Evolutionary conservation across 1,284 basidiomycete genomes (phyloP).

Genomic region (Puccinia hordei): DNA sequence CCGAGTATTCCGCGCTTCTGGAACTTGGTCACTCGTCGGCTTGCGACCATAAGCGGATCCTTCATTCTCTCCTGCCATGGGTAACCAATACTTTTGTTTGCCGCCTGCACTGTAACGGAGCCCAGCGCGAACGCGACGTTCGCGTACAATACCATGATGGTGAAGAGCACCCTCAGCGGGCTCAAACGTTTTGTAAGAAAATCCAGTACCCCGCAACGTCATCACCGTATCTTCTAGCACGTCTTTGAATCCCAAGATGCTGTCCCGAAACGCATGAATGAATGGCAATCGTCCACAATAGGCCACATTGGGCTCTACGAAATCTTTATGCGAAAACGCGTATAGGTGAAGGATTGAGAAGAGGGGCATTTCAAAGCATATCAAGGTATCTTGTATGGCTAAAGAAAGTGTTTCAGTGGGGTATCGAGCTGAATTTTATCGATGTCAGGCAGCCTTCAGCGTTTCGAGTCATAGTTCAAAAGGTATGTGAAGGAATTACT

Average conservation of each 20-base stretch:
- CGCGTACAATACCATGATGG: slow-evolving; percentile 72
- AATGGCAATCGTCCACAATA: slow-evolving; percentile 85
- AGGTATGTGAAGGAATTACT: too few species aligned
- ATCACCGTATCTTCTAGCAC: slow-evolving; percentile 81
- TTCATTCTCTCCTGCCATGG: slow-evolving; percentile 66
- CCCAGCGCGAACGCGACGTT: slow-evolving; percentile 80
- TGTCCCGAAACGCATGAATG: slow-evolving; percentile 79
- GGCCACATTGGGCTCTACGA: slow-evolving; percentile 68
- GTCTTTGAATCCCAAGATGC: slow-evolving; percentile 72
- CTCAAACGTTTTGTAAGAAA: slow-evolving; percentile 93
- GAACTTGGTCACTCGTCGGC: slow-evolving; percentile 5
- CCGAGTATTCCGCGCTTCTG: slow-evolving; percentile 30
- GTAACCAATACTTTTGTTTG: slow-evolving; percentile 65
- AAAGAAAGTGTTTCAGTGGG: slow-evolving; percentile 87
- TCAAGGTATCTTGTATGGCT: slow-evolving; percentile 82
- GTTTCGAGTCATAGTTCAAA: not conserved
- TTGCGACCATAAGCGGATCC: slow-evolving; percentile 54
- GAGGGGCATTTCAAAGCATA: slow-evolving; percentile 96
- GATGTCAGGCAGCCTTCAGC: not conserved
- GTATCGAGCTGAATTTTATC: slow-evolving; percentile 62
- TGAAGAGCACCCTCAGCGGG: slow-evolving; percentile 91
- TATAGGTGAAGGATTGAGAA: slow-evolving; percentile 92
- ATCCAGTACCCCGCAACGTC: slow-evolving; percentile 82
- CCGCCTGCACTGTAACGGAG: slow-evolving; percentile 87
- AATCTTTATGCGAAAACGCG: slow-evolving; percentile 79